phyloP scores from a whole-genome alignment of 768 basidiomycete genomes.

The Lenzites betulinus region DNA sequence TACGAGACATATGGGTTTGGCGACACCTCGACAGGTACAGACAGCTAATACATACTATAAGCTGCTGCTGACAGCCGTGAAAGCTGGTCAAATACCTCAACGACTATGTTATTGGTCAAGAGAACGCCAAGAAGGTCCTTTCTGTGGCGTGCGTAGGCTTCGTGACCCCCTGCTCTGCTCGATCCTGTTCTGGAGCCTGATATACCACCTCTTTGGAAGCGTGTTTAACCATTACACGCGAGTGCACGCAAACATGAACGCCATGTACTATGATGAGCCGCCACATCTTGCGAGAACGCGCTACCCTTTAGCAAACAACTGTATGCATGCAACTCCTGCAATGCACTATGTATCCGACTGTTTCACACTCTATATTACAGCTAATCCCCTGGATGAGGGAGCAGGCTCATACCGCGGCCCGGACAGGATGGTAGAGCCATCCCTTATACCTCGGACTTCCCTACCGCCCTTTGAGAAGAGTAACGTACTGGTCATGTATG shows the following conservation, averaged over 20 bases:
- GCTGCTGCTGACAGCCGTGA: background rate
- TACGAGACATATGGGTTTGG: constrained; percentile 47
- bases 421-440: constrained; percentile 6
- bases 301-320: background rate
- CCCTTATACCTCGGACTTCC: constrained; percentile 45
- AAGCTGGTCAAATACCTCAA: constrained; percentile 86
- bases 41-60: background rate
- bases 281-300: constrained; percentile 18
- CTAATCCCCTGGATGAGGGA: background rate
- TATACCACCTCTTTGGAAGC: constrained; percentile 40
- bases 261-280: constrained; percentile 24
- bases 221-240: constrained; percentile 97
- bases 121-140: constrained; percentile 89
- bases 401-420: background rate
- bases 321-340: background rate
- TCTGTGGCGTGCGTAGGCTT: constrained; percentile 80
- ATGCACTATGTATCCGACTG: background rate
- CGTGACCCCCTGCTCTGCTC: background rate
- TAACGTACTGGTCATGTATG: constrained; percentile 90
- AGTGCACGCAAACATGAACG: constrained; percentile 63
- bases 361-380: background rate
- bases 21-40: constrained; percentile 59
- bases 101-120: constrained; percentile 90
- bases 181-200: background rate
- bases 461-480: constrained; percentile 86